Percentiles rank a stretch among this genome's conserved stretches.
phyloP scores from a whole-genome alignment of 78 protist species.

The Acrasis kona region DNA sequence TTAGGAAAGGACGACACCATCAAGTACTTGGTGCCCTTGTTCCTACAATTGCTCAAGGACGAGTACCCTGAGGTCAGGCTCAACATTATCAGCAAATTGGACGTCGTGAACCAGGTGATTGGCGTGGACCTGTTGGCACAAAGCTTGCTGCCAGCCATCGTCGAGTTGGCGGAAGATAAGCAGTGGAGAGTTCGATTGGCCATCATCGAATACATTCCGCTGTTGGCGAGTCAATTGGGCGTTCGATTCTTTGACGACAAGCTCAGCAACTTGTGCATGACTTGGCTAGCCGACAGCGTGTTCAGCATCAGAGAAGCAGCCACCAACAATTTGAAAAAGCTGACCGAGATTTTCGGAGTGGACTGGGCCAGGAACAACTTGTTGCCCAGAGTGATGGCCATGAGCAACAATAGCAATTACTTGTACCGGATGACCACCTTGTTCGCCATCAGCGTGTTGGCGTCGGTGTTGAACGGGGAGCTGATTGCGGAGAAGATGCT shows the following conservation, averaged over 20 bases:
- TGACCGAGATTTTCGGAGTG: slow-evolving; percentile 69
- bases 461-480: slow-evolving; percentile 54
- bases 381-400: slow-evolving; percentile 55
- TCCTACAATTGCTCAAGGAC: slow-evolving; percentile 74
- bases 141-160: slow-evolving; percentile 82
- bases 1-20: slow-evolving; percentile 59
- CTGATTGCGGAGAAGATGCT: slow-evolving; percentile 30
- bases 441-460: slow-evolving; percentile 40
- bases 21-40: slow-evolving; percentile 64
- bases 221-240: slow-evolving; percentile 70
- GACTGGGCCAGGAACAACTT: slow-evolving; percentile 74
- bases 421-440: slow-evolving; percentile 84
- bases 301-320: slow-evolving; percentile 82
- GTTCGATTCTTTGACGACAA: slow-evolving; percentile 71
- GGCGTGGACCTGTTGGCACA: slow-evolving; percentile 76
- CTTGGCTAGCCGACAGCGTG: slow-evolving; percentile 82
- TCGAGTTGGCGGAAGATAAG: slow-evolving; percentile 85
- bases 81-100: slow-evolving; percentile 72
- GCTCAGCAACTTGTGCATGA: slow-evolving; percentile 53
- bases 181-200: slow-evolving; percentile 91
- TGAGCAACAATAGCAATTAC: slow-evolving; percentile 61
- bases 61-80: slow-evolving; percentile 85
- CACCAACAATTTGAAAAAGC: slow-evolving; percentile 30
- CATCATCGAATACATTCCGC: slow-evolving; percentile 80
- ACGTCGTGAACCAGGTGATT: slow-evolving; percentile 51